Evolutionary conservation across 2,329 filamentous ascomycete species (phyloP).

Genomic region (Colletotrichum truncatum): DNA sequence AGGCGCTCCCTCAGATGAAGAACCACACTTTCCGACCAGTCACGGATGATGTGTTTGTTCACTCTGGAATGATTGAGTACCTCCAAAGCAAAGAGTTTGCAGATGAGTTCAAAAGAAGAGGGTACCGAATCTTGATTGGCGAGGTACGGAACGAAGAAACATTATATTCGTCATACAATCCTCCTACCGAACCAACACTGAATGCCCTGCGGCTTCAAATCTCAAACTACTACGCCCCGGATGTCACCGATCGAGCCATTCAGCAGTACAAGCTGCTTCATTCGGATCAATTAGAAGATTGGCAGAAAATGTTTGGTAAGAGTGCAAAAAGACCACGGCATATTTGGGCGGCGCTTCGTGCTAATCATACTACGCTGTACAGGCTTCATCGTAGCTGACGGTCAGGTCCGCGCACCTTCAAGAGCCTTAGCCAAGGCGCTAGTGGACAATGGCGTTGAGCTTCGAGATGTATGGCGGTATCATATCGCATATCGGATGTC

Average conservation of each 20-base stretch:
- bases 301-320: conserved; percentile 47
- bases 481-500: conserved; percentile 50
- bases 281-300: conserved; percentile 41
- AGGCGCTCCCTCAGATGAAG: conserved; percentile 46
- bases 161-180: conserved; percentile 51
- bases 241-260: conserved; percentile 45
- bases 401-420: conserved; percentile 48
- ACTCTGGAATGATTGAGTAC: conserved; percentile 47
- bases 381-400: conserved; percentile 46
- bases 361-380: too few species aligned
- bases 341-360: too few species aligned
- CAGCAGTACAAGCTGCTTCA: conserved; percentile 45
- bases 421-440: conserved; percentile 43
- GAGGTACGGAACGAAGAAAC: conserved; percentile 55
- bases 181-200: conserved; percentile 41
- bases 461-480: conserved; percentile 50
- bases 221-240: conserved; percentile 52
- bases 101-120: conserved; percentile 43
- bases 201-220: conserved; percentile 47
- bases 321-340: too few species aligned
- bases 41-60: conserved; percentile 51
- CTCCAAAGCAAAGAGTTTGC: conserved; percentile 47
- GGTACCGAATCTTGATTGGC: conserved; percentile 49
- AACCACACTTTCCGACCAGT: conserved; percentile 56
- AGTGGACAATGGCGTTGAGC: conserved; percentile 40